Base-by-base conservation (phyloP, 2,329 filamentous ascomycete genomes). In the Botrytis fabae region DNA sequence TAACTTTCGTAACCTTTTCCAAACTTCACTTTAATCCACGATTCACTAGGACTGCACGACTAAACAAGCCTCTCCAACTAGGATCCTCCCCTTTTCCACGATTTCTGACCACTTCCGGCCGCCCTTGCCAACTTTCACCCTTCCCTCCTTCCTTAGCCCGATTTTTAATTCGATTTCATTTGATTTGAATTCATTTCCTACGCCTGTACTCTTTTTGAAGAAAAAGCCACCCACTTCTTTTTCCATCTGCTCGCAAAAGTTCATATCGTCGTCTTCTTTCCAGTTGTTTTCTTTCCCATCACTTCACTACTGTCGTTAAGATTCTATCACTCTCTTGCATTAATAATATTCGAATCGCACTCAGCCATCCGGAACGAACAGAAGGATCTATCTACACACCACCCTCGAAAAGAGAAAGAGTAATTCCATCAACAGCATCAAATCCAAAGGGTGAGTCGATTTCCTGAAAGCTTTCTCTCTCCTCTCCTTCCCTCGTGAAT, bases 271-370 rank as follows among this genome's bases (percentile, higher is more conserved):
- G 61, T 44, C 35, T 48, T 32, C 22, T 28, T 57, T 71, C 32
- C 61, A 42, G 18, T 68, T 48, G 44, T 59, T 35, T 54, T 57
- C 51, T 57, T 51, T 65, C 54, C 38, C 10, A 51, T 40, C 32
- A 46, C 70, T 72, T 72, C 63, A 72, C 51, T 10, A 72, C 71
- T 72, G 63, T 72, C 71, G 71, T 72, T 72, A 72, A 72, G 63
- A 71, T 71, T 54, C 42, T n/a, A 54, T 42, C 22, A 22, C 64
- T 28, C 22, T 28, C 64, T 54, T 22, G 25, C 61, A 70, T 44
- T 25, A 70, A 63, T 70, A 70, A 70, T 70, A 64, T 32, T 46
- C 69, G 38, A 35, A 69, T 40, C 48, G 20, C 61, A 25, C 28
- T 20, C 54, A 32, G 25, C 60, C 18, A 6, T 38, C 35, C 1